These are phyloP conservation scores for Elaeis oleifera DNA, from an alignment of 202 grass and related monocot genomes.

Conservation along the genomic window DNA sequence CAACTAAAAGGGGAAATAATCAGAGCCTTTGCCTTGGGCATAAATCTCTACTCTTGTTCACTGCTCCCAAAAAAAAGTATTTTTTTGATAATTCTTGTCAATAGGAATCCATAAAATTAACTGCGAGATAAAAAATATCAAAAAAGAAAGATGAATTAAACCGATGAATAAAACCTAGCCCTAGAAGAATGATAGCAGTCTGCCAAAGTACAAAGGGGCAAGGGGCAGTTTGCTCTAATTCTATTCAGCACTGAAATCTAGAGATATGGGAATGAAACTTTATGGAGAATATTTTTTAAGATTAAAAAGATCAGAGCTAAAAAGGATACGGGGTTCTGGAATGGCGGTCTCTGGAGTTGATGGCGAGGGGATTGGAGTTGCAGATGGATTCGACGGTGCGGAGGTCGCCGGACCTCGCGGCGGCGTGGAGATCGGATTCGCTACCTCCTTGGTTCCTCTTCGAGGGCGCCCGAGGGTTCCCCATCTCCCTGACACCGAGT, in stretches of 20 bases:
- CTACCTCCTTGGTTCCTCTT: slow-evolving; percentile 25
- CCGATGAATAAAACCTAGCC: too few relatives aligned
- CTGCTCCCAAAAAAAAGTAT: too few relatives aligned
- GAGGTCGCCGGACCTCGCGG: slow-evolving; percentile 58
- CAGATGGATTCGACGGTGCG: slow-evolving; percentile 45
- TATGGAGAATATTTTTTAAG: not conserved
- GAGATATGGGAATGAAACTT: not conserved
- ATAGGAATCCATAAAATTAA: too few relatives aligned
- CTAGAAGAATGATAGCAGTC: too few relatives aligned
- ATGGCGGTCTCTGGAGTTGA: slow-evolving; percentile 83
- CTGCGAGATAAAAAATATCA: too few relatives aligned
- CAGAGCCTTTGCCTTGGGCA: too few relatives aligned
- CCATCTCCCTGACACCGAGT: not conserved
- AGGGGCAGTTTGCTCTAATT: too few relatives aligned
- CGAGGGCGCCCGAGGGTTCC: slow-evolving; percentile 20
- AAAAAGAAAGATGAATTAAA: too few relatives aligned
- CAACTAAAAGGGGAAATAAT: too few relatives aligned
- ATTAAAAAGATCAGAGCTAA: not conserved
- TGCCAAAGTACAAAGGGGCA: too few relatives aligned
- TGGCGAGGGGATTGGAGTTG: slow-evolving; percentile 57
- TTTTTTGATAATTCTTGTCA: too few relatives aligned
- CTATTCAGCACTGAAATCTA: not conserved
- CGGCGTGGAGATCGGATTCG: slow-evolving; percentile 53
- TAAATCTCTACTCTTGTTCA: too few relatives aligned
- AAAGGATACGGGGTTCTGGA: slow-evolving; percentile 67